phyloP scores from a whole-genome alignment of 768 basidiomycete species.

The Inosperma sp. region DNA sequence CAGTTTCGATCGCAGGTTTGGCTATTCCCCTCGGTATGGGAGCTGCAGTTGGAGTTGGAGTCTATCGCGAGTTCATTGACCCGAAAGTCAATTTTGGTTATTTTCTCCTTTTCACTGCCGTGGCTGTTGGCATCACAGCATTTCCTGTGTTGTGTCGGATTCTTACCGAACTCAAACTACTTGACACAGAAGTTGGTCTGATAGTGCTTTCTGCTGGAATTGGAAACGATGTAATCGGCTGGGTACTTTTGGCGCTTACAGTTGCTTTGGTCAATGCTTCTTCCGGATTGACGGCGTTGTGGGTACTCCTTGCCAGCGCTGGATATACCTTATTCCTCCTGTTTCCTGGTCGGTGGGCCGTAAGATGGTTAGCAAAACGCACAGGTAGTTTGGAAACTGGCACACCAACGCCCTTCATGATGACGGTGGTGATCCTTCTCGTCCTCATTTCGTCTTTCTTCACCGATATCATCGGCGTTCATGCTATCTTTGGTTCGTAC shows the following conservation, averaged over 20 bases:
- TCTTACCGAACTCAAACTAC: constrained; percentile 72
- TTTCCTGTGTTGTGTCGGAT: constrained; percentile 84
- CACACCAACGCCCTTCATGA: constrained; percentile 66
- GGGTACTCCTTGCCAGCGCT: constrained; percentile 60
- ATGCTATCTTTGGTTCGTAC: constrained; percentile 74
- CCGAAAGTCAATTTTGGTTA: constrained; percentile 61
- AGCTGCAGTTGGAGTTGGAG: constrained; percentile 63
- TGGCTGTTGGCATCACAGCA: constrained; percentile 75
- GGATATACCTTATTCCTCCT: constrained; percentile 67
- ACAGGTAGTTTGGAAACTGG: constrained; percentile 71
- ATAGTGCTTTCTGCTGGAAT: constrained; percentile 80
- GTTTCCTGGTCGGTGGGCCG: constrained; percentile 59
- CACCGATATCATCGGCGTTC: too few species aligned
- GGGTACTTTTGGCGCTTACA: constrained; percentile 78
- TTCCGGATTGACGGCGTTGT: constrained; percentile 70
- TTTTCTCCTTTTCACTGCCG: constrained; percentile 81
- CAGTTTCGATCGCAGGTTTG: constrained; percentile 66
- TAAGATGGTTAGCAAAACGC: constrained; percentile 59
- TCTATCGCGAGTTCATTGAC: constrained; percentile 67
- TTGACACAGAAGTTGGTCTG: constrained; percentile 81
- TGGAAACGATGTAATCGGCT: constrained; percentile 68
- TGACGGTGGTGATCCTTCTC: constrained; percentile 71
- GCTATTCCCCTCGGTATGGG: constrained; percentile 77
- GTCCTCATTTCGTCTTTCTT: constrained; percentile 75
- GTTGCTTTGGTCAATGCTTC: constrained; percentile 81